Evolutionary conservation across 2,329 filamentous ascomycete genomes (phyloP), one percentile per base, ranked within the genome.

Genomic region (Neofusicoccum umdonicola): DNA sequence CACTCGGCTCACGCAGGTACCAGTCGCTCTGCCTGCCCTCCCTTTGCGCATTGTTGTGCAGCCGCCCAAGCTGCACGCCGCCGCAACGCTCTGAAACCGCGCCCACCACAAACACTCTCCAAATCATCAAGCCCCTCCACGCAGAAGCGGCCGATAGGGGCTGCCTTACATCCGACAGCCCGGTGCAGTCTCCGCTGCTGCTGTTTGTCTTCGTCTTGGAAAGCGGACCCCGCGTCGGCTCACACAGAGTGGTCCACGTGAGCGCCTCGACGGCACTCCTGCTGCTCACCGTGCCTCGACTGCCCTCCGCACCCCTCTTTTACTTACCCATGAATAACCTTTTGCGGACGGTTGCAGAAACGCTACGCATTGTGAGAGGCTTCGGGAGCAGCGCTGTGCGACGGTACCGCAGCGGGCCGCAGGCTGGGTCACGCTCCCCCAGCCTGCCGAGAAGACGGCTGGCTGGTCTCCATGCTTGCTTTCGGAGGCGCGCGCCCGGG

Each of bases 41-140:
- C 56, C 56, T 60, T 60, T 60, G 56, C 31, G 56, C 56, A 35
- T 37, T 19, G 56, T 47, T 60, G 41, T 47, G 56, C 56, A 60
- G 56, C 51, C 35, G 51, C 51, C 37, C 4, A 3, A 35, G 51
- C 56, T 60, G 56, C 56, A 47, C 42, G 56, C 41, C 56, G 42
- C 56, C 42, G 56, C 47, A 60, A 60, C 56, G 56, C 56, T 60
- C 41, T 60, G 56, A 60, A 47, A 60, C 56, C 7, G 8, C 31
- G 17, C 17, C 39, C 52, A 17, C 52, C 52, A 42, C 39, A 42
- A 22, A n/a, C 12, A 35, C 34, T 19, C 22, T 52, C 27, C 27
- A 31, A 7, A 7, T 31, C 27, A 31, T 31, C 27, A 31, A 31
- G 27, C 27, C 27, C 31, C 5, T 4, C 48, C 27, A 6, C 34